Base-by-base conservation (phyloP, 495 filamentous ascomycete genomes). In the Aspergillus funiculosus region DNA sequence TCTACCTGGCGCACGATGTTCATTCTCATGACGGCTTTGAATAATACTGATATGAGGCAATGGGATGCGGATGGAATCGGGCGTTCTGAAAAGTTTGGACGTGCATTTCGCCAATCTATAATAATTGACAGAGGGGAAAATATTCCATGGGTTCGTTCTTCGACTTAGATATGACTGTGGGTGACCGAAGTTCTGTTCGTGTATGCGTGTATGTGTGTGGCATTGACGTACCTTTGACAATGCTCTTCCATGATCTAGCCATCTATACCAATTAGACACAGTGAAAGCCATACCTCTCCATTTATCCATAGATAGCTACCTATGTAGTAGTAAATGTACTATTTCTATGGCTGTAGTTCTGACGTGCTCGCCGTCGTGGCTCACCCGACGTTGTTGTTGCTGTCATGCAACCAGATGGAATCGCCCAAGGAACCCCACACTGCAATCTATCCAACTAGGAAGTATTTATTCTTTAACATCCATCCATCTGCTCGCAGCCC, bases 1-100 rank as follows among this genome's bases (percentile, higher is more conserved):
- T 39, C 15, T 51, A 43, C 51, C 35, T 47, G 53, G 53, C 38
- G 51, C 38, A 47, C 44, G 41, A 44, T 48, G 46, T 50, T 52
- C 29, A 44, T 31, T 42, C 38, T 37, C 35, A 51, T 37, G 32
- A 52, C 45, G 49, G 46, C 49, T 56, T 43, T 48, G 37, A 45
- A 34, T 50, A 50, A 32, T 56, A 41, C 46, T 37, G 39, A 30
- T 44, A 37, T 40, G 32, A 24, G 43, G 39, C 10, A 34, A 45
- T 48, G 48, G 22, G 43, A 27, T 31, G n/a, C 38, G 21, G 38
- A 35, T 38, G 20, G 20, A 25, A 28, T 30, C 19, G 39, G 38
- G 15, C 37, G 24, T 32, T 30, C 34, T 34, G 39, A 34, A 46
- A 51, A 40, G 20, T 34, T 28, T 21, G 32, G 13, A 22, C 10